These are phyloP conservation scores for Phyllostachys edulis DNA, from an alignment of 176 grass and related monocot species.

Conservation along the genomic window DNA sequence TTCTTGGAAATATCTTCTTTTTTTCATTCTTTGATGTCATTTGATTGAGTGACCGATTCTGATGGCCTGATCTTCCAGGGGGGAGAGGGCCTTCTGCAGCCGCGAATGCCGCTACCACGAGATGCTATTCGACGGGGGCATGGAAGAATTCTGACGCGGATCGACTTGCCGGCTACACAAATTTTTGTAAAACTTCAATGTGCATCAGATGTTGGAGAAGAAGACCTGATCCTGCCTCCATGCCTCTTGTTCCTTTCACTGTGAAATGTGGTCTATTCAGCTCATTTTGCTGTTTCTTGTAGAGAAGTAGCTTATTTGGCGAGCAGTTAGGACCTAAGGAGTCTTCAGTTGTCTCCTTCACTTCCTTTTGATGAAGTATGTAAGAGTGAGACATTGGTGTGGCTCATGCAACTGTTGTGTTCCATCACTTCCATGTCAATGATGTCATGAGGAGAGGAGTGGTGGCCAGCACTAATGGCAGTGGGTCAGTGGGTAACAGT, in stretches of 20 bases:
- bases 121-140: conserved; percentile 50
- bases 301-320: too few species aligned
- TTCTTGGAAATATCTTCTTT: not conserved
- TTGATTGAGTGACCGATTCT: not conserved
- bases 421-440: not conserved
- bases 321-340: not conserved
- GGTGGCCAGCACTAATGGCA: not conserved
- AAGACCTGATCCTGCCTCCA: not conserved
- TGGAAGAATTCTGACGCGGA: conserved; percentile 14
- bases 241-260: not conserved
- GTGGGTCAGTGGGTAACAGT: not conserved
- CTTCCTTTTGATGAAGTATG: not conserved
- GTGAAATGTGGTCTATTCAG: not conserved
- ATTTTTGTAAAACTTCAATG: not conserved
- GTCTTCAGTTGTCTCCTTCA: not conserved
- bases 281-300: not conserved
- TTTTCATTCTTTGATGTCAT: not conserved
- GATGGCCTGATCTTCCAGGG: conserved; percentile 33
- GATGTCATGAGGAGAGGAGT: not conserved
- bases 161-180: not conserved
- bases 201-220: not conserved
- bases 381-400: not conserved
- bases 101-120: conserved; percentile 56
- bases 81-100: conserved; percentile 70
- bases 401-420: not conserved